Conservation (phyloP, 176 grass and related monocot genomes). For the Paspalum vaginatum region DNA sequence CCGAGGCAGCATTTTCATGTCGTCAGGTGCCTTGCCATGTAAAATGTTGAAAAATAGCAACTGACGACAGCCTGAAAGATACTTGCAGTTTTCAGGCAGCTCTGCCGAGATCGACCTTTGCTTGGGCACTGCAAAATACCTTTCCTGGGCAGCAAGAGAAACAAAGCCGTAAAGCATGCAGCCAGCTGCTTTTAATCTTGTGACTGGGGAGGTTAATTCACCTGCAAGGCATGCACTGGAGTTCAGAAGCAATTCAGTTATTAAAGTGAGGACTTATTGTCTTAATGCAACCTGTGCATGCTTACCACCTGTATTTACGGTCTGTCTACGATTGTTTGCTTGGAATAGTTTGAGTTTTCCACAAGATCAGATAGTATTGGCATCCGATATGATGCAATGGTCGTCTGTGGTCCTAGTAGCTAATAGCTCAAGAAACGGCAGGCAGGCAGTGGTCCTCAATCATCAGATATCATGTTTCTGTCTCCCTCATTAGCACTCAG, state of each 20-base stretch:
- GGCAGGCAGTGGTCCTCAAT: neutral
- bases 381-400: constrained; percentile 28
- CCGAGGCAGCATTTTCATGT: neutral
- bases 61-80: neutral
- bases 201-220: constrained; percentile 19
- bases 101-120: constrained; percentile 28
- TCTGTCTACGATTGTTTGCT: neutral
- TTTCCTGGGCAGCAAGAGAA: constrained; percentile 57
- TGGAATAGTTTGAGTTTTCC: neutral
- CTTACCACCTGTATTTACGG: neutral
- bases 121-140: constrained; percentile 55
- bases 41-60: neutral
- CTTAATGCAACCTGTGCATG: too few species aligned
- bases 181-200: neutral
- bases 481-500: neutral
- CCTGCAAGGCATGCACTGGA: constrained; percentile 24
- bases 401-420: constrained; percentile 38
- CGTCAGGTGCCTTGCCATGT: neutral
- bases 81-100: too few species aligned
- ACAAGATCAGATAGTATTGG: neutral
- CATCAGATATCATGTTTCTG: constrained; percentile 8
- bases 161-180: constrained; percentile 30
- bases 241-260: constrained; percentile 18
- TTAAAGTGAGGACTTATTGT: too few species aligned
- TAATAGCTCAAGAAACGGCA: constrained; percentile 32